Base-by-base conservation (phyloP, 306 rosid genomes). In the Sicyos baderoa region DNA sequence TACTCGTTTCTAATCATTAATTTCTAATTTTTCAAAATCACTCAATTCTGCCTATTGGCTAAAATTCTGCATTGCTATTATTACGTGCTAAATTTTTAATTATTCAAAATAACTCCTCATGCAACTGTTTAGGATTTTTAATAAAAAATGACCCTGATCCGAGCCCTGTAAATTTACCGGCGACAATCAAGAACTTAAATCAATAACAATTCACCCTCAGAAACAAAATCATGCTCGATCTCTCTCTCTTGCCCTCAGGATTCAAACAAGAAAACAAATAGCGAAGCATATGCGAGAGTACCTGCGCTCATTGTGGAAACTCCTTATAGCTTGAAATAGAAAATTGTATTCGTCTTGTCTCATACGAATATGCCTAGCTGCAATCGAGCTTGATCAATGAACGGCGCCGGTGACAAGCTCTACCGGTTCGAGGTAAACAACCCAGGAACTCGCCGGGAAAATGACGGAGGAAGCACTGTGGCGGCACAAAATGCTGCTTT, bases 251-350 rank as follows among this genome's bases (percentile, higher is more conserved):
- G 35, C 4, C 35, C 56, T 29, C 23, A 5, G 47, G 42, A 49
- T 29, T 35, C 13, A 45, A 42, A 62, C 17, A 70, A 69, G 18
- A 32, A 62, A 74, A 53, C 25, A 47, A 37, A 18, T n/a, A 16
- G 45, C 6, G 23, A 50, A 8, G 11, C 15, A 23, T 19, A 49
- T 21, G 45, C 40, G 42, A 54, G 25, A 22, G n/a, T 70, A 80
- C 87, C 91, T 76, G 87, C 84, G 66, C 91, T 80, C 91, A 87
- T 87, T 63, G 63, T 11, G 56, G 73, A 78, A 67, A 37, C 55
- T 79, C 55, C 54, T 4, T 66, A 56, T 19, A 53, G 55, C 42
- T 71, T 14, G 54, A 18, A 22, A 44, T 44, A 19, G 35, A 51
- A 11, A 37, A 0, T 48, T 48, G 23, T 56, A 67, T 67, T 16